A percentile compares a stretch with the other conserved stretches of the same genome.
phyloP scores from a whole-genome alignment of 164 flowering plant species.

The Aristolochia fimbriata region DNA sequence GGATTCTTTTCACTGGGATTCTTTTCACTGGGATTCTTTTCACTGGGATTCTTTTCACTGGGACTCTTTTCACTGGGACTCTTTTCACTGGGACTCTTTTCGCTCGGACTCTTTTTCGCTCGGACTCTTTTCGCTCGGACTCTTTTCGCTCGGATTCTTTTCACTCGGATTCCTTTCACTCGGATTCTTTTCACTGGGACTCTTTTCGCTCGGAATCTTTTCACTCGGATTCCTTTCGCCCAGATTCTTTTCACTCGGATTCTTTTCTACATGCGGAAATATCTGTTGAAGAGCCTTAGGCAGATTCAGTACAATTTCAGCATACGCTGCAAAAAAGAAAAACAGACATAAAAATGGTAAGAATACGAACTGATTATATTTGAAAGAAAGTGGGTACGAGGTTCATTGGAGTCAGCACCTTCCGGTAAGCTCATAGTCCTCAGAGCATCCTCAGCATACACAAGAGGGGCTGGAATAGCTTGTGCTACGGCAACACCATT shows the following conservation, averaged over 20 bases:
- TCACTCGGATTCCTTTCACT: background rate
- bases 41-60: too few species aligned
- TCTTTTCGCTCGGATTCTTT: too few species aligned
- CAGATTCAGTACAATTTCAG: slow-evolving; percentile 79
- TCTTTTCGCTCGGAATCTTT: background rate
- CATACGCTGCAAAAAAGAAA: slow-evolving; percentile 54
- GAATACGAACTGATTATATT: background rate
- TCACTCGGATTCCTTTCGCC: slow-evolving; percentile 1
- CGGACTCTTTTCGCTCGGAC: too few species aligned
- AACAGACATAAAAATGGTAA: background rate
- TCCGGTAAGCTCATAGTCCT: slow-evolving; percentile 72
- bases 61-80: too few species aligned
- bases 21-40: too few species aligned
- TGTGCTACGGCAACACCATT: slow-evolving; percentile 23
- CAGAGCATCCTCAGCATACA: slow-evolving; percentile 86
- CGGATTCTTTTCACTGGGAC: background rate
- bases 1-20: too few species aligned
- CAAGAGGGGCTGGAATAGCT: slow-evolving; percentile 53
- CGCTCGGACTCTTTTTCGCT: too few species aligned
- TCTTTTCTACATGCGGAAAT: slow-evolving; percentile 19
- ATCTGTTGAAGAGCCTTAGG: slow-evolving; percentile 45
- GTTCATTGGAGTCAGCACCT: slow-evolving; percentile 28
- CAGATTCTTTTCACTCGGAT: too few species aligned
- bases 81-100: too few species aligned
- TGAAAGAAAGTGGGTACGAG: background rate